Evolutionary conservation across 805 yeast genomes (phyloP).

Genomic region (Debaryomyces maramus): DNA sequence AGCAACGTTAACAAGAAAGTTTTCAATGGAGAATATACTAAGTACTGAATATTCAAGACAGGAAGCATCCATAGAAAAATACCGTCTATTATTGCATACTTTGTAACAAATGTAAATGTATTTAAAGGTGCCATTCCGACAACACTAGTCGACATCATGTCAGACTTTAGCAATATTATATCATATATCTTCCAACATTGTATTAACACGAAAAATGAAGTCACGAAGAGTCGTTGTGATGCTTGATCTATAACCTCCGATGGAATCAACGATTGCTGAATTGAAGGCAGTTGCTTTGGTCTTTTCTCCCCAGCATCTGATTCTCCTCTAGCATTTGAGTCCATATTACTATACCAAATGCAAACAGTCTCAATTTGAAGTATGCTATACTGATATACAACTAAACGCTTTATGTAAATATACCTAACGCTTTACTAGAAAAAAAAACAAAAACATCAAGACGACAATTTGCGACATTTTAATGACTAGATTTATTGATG

Average conservation of each 20-base stretch:
- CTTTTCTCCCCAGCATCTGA: not conserved
- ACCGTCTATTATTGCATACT: slow-evolving; percentile 75
- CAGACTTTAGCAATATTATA: slow-evolving; percentile 56
- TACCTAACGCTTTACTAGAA: no score
- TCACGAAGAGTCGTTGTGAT: slow-evolving; percentile 68
- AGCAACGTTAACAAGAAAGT: slow-evolving; percentile 49
- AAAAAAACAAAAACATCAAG: not conserved
- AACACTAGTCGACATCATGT: slow-evolving; percentile 24
- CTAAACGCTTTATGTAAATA: no score
- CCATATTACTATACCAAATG: slow-evolving; percentile 4
- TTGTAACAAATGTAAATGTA: slow-evolving; percentile 60
- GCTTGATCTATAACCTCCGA: slow-evolving; percentile 66
- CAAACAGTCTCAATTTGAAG: no score
- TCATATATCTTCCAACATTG: slow-evolving; percentile 88
- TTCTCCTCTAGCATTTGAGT: slow-evolving; percentile 1
- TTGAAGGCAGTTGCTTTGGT: not conserved
- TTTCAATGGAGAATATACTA: slow-evolving; percentile 60
- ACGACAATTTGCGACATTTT: slow-evolving; percentile 8
- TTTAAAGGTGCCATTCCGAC: slow-evolving; percentile 41
- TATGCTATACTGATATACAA: no score
- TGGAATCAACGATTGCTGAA: slow-evolving; percentile 50
- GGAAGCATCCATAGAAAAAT: slow-evolving; percentile 70
- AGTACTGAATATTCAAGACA: slow-evolving; percentile 69
- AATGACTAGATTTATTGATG: not conserved
- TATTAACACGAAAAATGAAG: slow-evolving; percentile 67